A percentile compares a stretch with the other conserved stretches of the same genome.
phyloP scores from a whole-genome alignment of 2,329 filamentous ascomycete genomes.

The Leptographium radiaticola region DNA sequence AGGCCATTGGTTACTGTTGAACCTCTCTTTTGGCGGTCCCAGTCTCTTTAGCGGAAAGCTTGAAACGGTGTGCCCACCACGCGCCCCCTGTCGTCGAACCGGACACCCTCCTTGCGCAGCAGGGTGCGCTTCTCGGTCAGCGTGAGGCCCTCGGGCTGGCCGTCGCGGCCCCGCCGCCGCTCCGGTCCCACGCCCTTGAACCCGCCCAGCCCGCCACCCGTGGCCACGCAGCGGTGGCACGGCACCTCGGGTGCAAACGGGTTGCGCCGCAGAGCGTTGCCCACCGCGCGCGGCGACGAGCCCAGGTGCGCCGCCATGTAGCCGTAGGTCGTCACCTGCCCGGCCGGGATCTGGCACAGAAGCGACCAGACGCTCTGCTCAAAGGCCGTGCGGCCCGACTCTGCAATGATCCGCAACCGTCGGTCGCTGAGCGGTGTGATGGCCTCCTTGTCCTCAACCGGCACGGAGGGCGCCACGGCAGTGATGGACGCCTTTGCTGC shows the following conservation, averaged over 20 bases:
- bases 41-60: slow-evolving; percentile 19
- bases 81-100: slow-evolving; percentile 45
- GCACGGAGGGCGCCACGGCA: background rate
- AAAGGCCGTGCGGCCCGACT: slow-evolving; percentile 34
- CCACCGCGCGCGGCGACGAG: slow-evolving; percentile 64
- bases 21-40: background rate
- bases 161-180: slow-evolving; percentile 39
- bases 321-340: slow-evolving; percentile 66
- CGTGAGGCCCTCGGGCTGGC: slow-evolving; percentile 52
- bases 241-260: slow-evolving; percentile 74
- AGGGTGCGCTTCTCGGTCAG: slow-evolving; percentile 52
- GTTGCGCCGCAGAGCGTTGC: slow-evolving; percentile 64
- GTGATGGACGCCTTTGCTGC: background rate
- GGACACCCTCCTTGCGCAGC: slow-evolving; percentile 50
- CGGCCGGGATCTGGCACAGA: slow-evolving; percentile 64
- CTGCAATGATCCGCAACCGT: slow-evolving; percentile 31
- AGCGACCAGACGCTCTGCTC: slow-evolving; percentile 56
- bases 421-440: slow-evolving; percentile 18
- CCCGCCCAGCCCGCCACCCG: slow-evolving; percentile 56
- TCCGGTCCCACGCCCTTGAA: slow-evolving; percentile 56
- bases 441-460: background rate
- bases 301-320: slow-evolving; percentile 53
- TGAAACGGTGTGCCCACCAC: slow-evolving; percentile 44
- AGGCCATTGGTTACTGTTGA: too few relatives aligned
- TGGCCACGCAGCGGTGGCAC: slow-evolving; percentile 69